Evolutionary conservation across 768 basidiomycete species (phyloP), one percentile per base, ranked within the genome.

Genomic region (Rhizopogon vesiculosus): DNA sequence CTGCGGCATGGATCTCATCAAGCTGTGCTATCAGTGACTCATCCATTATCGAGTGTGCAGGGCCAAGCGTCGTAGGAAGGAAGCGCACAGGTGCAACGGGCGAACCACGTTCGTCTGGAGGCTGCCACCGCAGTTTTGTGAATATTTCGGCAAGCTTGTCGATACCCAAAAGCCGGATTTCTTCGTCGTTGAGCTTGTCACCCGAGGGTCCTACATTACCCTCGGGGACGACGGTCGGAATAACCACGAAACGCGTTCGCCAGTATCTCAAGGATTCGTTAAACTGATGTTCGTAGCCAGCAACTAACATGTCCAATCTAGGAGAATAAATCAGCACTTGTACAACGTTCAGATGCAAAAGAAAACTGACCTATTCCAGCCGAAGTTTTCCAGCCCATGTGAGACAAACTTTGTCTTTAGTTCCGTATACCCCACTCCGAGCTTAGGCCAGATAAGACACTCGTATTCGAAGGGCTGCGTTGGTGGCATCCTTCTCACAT

Each of bases 361-460:
- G 12, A 15, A 0, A 39, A 25, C 79, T 60, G 54, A 88, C 91
- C 89, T 76, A 64, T 93, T 93, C 91, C 91, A 93, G 5, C 86
- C 86, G 63, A 91, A 91, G 60, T 86, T 86, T 62, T 92, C 91
- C 35, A 91, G 67, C 19, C 88, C 91, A 63, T 89, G 89, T 5
- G 86, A 86, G 9, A 76, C 78, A 62, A 97, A 96, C 31, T 80
- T 79, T 7, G 89, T 85, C 51, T 78, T 76, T 22, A 89, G 76
- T 63, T 90, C 88, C 0, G 89, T 91, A 68, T 95, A 98, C 3
- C 91, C 93, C 29, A 82, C 85, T 51, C 93, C 91, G 18, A 91
- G 76, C 63, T 91, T 91, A 18, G 94, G 92, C 95, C 94, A 98
- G 53, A 98, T 91, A 57, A 98, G 74, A 65, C 93, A 96, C 59